These are phyloP conservation scores for Cyclotella kingstonii DNA, from an alignment of 108 stramenopile genomes.

Conservation along the genomic window DNA sequence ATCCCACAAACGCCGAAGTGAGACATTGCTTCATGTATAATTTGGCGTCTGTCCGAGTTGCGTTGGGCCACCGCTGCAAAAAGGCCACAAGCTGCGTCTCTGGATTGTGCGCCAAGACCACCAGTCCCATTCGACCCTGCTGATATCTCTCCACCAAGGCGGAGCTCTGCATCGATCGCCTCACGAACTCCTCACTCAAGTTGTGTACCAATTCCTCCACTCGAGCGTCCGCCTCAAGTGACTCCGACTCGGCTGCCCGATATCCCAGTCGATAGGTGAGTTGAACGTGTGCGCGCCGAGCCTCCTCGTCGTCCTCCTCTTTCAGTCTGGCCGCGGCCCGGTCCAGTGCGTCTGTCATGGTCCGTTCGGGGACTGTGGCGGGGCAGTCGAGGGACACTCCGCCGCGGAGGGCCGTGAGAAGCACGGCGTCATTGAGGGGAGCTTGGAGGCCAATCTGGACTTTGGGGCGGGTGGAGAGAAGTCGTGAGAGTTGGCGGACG, in stretches of 20 bases:
- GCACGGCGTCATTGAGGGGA: conserved; percentile 20
- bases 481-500: background rate
- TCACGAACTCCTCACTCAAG: conserved; percentile 46
- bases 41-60: conserved; percentile 30
- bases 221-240: conserved; percentile 32
- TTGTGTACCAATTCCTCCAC: conserved; percentile 52
- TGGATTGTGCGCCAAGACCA: conserved; percentile 70
- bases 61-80: conserved; percentile 39
- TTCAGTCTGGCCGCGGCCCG: conserved; percentile 10
- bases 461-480: conserved; percentile 8
- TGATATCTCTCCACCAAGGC: conserved; percentile 50
- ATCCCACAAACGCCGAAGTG: conserved; percentile 58
- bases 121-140: conserved; percentile 21
- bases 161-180: conserved; percentile 48
- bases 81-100: conserved; percentile 54
- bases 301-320: conserved; percentile 23
- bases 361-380: conserved; percentile 18
- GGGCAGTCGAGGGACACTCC: conserved; percentile 34
- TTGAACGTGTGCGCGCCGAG: conserved; percentile 21
- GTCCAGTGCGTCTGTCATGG: conserved; percentile 9
- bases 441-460: conserved; percentile 30
- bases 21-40: conserved; percentile 50
- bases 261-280: conserved; percentile 65
- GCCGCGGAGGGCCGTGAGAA: conserved; percentile 24
- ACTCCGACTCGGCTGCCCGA: conserved; percentile 41